Conservation (phyloP, 176 grass and related monocot species). For the Secale cereale region DNA sequence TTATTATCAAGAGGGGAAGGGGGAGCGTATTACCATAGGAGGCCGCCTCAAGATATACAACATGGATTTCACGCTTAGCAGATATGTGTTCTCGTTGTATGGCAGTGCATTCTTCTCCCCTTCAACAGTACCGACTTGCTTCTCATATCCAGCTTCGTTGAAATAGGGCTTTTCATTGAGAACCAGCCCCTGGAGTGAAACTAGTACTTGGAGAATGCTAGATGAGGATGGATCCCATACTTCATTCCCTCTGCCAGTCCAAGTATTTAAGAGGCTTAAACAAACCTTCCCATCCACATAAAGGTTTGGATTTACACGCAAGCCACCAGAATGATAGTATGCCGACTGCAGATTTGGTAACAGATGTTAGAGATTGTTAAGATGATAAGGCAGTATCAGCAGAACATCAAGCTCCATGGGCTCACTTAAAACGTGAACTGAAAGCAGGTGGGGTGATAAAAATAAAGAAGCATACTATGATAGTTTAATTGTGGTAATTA, state of each 20-base stretch:
- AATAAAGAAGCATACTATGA: no score
- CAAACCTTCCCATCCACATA: slow-evolving; percentile 97
- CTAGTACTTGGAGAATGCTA: slow-evolving; percentile 88
- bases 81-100: slow-evolving; percentile 97
- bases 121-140: slow-evolving; percentile 89
- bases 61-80: slow-evolving; percentile 91
- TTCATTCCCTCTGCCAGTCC: slow-evolving; percentile 91
- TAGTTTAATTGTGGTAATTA: slow-evolving; percentile 38
- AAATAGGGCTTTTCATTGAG: slow-evolving; percentile 95
- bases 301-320: slow-evolving; percentile 93
- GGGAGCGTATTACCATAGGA: slow-evolving; percentile 62
- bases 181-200: slow-evolving; percentile 96
- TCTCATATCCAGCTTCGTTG: slow-evolving; percentile 96
- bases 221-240: slow-evolving; percentile 93
- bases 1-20: neutral
- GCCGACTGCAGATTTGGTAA: slow-evolving; percentile 63
- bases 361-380: neutral
- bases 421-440: neutral
- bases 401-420: neutral
- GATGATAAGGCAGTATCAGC: slow-evolving; percentile 3
- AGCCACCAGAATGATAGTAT: slow-evolving; percentile 93
- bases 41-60: slow-evolving; percentile 89
- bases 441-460: neutral
- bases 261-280: slow-evolving; percentile 90
- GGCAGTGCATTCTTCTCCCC: slow-evolving; percentile 97